Evolutionary conservation across 2,329 filamentous ascomycete genomes (phyloP).

Genomic region (Alternaria ventricosa): DNA sequence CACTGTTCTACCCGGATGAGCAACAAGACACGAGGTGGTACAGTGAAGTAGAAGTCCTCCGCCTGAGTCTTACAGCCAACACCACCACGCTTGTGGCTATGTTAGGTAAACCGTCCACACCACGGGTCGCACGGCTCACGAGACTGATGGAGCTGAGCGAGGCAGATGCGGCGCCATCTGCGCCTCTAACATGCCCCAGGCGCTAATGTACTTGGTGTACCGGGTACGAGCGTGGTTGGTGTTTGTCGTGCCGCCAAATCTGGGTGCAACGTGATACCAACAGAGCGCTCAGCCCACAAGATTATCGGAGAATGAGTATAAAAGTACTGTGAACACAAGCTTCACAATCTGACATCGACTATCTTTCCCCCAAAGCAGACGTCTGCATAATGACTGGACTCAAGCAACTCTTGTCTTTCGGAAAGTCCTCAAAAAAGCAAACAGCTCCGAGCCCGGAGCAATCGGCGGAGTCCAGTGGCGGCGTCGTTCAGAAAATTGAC

Average conservation of each 20-base stretch:
- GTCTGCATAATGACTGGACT: no score
- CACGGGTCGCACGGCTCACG: neutral
- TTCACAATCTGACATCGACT: neutral
- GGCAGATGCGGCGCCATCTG: neutral
- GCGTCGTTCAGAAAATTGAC: neutral
- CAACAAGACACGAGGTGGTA: neutral
- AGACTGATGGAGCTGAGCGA: neutral
- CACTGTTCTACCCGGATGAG: no score
- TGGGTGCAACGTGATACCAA: neutral
- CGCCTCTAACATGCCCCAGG: neutral
- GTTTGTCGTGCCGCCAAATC: neutral
- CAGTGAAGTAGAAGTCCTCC: neutral
- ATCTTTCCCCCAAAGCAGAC: neutral
- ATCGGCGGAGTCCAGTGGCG: neutral
- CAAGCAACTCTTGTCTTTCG: neutral
- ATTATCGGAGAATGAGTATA: neutral
- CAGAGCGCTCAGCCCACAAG: neutral
- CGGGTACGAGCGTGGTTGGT: neutral
- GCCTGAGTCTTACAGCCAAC: neutral
- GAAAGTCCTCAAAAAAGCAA: neutral
- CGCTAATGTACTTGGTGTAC: neutral
- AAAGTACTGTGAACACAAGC: neutral
- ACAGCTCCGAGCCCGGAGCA: neutral
- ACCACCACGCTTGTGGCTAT: neutral
- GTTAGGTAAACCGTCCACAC: neutral